Conservation (phyloP, 1,139 yeast species). For the Candida smagusa region DNA sequence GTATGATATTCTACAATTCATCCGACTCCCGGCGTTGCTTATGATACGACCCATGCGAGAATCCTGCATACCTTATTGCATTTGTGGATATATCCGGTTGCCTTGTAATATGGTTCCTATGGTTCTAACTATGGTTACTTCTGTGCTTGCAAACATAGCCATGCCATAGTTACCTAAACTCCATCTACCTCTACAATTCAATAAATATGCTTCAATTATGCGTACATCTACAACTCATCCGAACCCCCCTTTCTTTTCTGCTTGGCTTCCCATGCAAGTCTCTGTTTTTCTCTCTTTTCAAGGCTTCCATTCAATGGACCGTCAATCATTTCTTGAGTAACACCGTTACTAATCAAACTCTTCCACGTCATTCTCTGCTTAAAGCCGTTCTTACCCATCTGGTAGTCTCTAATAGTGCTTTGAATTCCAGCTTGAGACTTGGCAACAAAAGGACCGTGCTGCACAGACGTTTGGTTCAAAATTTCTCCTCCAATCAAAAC, state of each 20-base stretch:
- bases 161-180: too few relatives aligned
- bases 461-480: conserved; percentile 73
- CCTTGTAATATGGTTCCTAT: too few relatives aligned
- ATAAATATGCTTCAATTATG: too few relatives aligned
- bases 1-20: too few relatives aligned
- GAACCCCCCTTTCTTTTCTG: background rate
- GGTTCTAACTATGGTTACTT: too few relatives aligned
- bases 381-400: conserved; percentile 67
- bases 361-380: conserved; percentile 68
- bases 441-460: conserved; percentile 81
- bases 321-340: conserved; percentile 44
- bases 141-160: too few relatives aligned
- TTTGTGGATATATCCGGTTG: too few relatives aligned
- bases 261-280: conserved; percentile 17
- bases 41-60: too few relatives aligned
- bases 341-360: conserved; percentile 63
- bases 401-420: conserved; percentile 71
- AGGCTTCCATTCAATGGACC: conserved; percentile 36
- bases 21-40: too few relatives aligned
- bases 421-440: conserved; percentile 15
- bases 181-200: too few relatives aligned
- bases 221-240: too few relatives aligned
- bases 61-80: too few relatives aligned
- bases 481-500: conserved; percentile 74
- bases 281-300: conserved; percentile 29